Evolutionary conservation across 2,329 filamentous ascomycete species (phyloP).

Genomic region (Sclerotinia minor): DNA sequence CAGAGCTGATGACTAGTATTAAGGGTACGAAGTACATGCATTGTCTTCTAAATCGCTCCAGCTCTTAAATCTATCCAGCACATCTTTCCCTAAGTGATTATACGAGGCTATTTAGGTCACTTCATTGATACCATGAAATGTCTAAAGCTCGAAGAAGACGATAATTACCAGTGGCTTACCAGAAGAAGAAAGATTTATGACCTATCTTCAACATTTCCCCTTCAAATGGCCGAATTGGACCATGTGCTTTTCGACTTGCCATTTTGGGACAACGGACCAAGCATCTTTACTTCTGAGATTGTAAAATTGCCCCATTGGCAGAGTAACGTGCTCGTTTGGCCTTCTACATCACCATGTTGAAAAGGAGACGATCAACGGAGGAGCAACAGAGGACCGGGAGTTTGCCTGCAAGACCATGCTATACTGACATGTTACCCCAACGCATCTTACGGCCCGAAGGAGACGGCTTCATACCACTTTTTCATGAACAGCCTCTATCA

Average conservation of each 20-base stretch:
- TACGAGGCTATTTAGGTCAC: not conserved
- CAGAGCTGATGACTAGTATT: too few relatives aligned
- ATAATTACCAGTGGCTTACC: not conserved
- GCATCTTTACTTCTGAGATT: not conserved
- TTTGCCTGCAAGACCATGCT: not conserved
- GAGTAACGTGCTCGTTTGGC: not conserved
- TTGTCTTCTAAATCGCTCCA: not conserved
- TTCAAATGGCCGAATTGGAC: not conserved
- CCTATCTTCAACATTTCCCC: not conserved
- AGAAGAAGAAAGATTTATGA: not conserved
- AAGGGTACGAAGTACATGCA: not conserved
- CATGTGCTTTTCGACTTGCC: not conserved
- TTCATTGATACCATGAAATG: not conserved
- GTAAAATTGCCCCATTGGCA: not conserved
- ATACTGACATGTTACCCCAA: not conserved
- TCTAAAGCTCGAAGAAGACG: not conserved
- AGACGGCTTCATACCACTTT: not conserved
- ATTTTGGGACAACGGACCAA: not conserved
- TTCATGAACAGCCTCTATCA: not conserved
- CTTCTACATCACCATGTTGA: not conserved
- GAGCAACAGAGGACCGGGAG: not conserved
- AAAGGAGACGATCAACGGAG: not conserved
- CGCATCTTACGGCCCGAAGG: not conserved
- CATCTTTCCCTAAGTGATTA: not conserved
- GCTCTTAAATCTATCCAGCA: not conserved